phyloP scores from a whole-genome alignment of 192 early-diverging fungal species.

The Linnemannia exigua region DNA sequence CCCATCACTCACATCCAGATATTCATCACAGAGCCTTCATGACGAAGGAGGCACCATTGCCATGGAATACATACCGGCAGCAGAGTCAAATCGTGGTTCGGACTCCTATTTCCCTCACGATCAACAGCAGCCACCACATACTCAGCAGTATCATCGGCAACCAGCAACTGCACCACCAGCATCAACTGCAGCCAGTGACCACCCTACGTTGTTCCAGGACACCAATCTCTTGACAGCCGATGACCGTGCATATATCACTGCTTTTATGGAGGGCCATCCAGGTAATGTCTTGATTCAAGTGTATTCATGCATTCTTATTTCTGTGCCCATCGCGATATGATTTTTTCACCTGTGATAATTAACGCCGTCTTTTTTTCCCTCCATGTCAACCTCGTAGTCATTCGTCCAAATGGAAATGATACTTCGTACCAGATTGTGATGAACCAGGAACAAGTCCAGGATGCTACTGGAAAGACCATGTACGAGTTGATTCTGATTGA shows the following conservation, averaged over 20 bases:
- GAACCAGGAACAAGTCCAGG: slow-evolving; percentile 55
- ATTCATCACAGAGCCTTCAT: slow-evolving; percentile 21
- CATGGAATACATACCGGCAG: neutral
- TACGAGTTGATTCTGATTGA: slow-evolving; percentile 54
- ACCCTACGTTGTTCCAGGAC: slow-evolving; percentile 50
- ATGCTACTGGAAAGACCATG: slow-evolving; percentile 36
- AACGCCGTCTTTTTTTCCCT: neutral
- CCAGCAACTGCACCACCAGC: neutral
- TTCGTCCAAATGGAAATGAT: slow-evolving; percentile 47
- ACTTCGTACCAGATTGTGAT: slow-evolving; percentile 47
- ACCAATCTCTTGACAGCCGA: slow-evolving; percentile 38
- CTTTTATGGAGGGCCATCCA: slow-evolving; percentile 52
- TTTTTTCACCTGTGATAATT: too few species aligned
- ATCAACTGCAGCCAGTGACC: slow-evolving; percentile 9
- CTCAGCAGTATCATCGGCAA: neutral
- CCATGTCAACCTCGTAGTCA: slow-evolving; percentile 9
- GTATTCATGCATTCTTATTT: neutral
- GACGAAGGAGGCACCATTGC: slow-evolving; percentile 22
- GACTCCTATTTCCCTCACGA: slow-evolving; percentile 24
- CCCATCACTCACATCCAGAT: slow-evolving; percentile 11
- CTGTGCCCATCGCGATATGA: neutral
- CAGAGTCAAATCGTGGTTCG: neutral
- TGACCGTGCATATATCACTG: slow-evolving; percentile 43
- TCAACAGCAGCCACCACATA: neutral
- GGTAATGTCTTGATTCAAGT: slow-evolving; percentile 22